phyloP scores from a whole-genome alignment of 2,329 filamentous ascomycete species.

The Geoglossum cookeanum region DNA sequence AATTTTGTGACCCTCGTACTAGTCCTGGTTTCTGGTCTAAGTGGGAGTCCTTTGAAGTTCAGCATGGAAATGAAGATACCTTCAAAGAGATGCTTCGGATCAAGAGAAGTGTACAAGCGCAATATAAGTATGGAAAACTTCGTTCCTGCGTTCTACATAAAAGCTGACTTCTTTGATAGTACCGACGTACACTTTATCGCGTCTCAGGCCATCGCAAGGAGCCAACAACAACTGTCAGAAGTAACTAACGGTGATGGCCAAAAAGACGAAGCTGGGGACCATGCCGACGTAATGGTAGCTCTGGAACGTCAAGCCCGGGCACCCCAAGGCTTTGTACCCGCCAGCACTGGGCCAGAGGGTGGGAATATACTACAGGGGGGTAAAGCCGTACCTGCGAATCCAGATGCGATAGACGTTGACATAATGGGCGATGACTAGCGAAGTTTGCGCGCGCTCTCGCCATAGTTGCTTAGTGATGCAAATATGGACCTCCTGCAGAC shows the following conservation, averaged over 20 bases:
- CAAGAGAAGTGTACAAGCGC: slow-evolving; percentile 90
- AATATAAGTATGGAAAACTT: slow-evolving; percentile 54
- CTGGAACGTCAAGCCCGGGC: slow-evolving; percentile 77
- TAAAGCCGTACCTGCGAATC: slow-evolving; percentile 40
- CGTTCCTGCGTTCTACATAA: not conserved
- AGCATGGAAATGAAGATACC: slow-evolving; percentile 96
- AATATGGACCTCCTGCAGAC: not conserved
- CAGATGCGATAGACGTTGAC: slow-evolving; percentile 71
- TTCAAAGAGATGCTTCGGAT: slow-evolving; percentile 98
- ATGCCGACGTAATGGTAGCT: slow-evolving; percentile 70
- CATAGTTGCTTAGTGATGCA: not conserved
- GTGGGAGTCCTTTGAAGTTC: slow-evolving; percentile 94
- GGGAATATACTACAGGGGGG: slow-evolving; percentile 31
- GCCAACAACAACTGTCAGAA: slow-evolving; percentile 39
- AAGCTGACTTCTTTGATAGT: slow-evolving; percentile 17
- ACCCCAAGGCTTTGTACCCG: slow-evolving; percentile 77
- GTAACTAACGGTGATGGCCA: slow-evolving; percentile 24
- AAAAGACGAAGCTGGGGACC: slow-evolving; percentile 27
- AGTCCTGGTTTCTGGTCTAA: slow-evolving; percentile 84
- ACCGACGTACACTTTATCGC: slow-evolving; percentile 98
- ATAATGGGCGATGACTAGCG: slow-evolving; percentile 38
- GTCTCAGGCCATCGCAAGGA: slow-evolving; percentile 75
- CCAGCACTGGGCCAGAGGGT: slow-evolving; percentile 53
- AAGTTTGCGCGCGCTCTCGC: not conserved
- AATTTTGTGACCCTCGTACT: slow-evolving; percentile 90